Conservation (phyloP, 2,329 filamentous ascomycete genomes). For the Trichophyton schoenleinii region DNA sequence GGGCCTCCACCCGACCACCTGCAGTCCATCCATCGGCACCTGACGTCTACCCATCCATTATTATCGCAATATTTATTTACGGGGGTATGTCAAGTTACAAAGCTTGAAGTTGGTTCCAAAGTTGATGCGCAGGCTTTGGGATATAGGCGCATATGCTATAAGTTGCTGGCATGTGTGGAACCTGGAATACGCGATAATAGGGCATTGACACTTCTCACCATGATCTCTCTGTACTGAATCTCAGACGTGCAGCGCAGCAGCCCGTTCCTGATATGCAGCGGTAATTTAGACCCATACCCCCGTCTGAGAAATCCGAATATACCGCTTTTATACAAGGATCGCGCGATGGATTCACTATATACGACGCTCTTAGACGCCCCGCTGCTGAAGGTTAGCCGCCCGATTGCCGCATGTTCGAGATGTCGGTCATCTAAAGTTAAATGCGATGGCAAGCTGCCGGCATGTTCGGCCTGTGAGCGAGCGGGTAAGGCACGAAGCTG, state of each 20-base stretch:
- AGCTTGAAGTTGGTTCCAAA: not conserved
- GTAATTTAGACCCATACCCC: not conserved
- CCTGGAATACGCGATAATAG: not conserved
- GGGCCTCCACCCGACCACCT: no score
- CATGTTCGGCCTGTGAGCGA: constrained; percentile 89
- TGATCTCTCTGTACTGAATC: not conserved
- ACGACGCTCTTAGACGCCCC: constrained; percentile 27
- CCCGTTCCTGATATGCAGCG: not conserved
- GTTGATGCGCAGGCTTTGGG: not conserved
- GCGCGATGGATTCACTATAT: not conserved
- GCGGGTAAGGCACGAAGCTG: constrained; percentile 77
- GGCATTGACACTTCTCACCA: not conserved
- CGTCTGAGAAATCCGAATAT: not conserved
- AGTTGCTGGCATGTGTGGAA: not conserved
- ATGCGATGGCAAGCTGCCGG: constrained; percentile 92
- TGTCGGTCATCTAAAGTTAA: constrained; percentile 91
- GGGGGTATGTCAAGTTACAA: no score
- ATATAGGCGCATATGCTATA: not conserved
- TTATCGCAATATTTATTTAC: no score
- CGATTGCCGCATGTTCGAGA: constrained; percentile 66
- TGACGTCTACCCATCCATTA: no score
- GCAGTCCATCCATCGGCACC: no score
- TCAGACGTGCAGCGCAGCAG: not conserved
- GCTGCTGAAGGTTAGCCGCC: constrained; percentile 52
- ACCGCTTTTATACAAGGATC: not conserved